A percentile compares a stretch with the other conserved stretches of the same genome.
phyloP scores from a whole-genome alignment of 2,329 filamentous ascomycete species.

The Aspergillus caelatus region DNA sequence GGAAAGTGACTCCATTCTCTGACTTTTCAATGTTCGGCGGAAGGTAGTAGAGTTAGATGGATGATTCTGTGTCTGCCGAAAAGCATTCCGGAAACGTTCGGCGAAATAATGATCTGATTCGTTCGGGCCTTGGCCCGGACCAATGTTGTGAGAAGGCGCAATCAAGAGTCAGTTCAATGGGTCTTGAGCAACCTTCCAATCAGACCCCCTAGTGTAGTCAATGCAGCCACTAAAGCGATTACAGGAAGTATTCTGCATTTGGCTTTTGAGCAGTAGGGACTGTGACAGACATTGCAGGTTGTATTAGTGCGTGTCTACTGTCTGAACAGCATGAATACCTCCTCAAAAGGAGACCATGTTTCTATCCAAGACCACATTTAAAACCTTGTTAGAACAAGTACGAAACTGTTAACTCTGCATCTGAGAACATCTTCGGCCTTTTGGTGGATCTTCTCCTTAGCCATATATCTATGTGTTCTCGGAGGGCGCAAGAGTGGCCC shows the following conservation, averaged over 20 bases:
- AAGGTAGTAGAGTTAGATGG: neutral
- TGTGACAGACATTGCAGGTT: neutral
- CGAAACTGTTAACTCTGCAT: neutral
- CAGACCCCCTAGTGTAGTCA: neutral
- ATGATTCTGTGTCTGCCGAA: neutral
- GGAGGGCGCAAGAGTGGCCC: neutral
- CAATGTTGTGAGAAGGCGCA: neutral
- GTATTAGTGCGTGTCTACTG: neutral
- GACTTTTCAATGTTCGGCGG: neutral
- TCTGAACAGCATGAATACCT: neutral
- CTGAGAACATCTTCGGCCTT: too few relatives aligned
- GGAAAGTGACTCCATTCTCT: neutral
- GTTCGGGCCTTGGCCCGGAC: neutral
- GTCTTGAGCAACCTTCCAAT: neutral
- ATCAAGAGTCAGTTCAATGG: neutral
- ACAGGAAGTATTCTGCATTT: neutral
- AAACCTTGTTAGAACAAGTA: neutral
- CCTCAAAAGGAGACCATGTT: neutral
- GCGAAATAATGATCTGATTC: slow-evolving; percentile 3
- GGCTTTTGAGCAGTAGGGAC: neutral
- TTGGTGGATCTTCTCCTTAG: neutral
- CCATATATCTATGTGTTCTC: neutral
- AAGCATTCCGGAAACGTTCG: neutral
- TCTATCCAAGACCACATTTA: neutral
- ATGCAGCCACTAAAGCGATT: neutral